phyloP scores from a whole-genome alignment of 805 yeast species.

The Ogataea dorogensis region DNA sequence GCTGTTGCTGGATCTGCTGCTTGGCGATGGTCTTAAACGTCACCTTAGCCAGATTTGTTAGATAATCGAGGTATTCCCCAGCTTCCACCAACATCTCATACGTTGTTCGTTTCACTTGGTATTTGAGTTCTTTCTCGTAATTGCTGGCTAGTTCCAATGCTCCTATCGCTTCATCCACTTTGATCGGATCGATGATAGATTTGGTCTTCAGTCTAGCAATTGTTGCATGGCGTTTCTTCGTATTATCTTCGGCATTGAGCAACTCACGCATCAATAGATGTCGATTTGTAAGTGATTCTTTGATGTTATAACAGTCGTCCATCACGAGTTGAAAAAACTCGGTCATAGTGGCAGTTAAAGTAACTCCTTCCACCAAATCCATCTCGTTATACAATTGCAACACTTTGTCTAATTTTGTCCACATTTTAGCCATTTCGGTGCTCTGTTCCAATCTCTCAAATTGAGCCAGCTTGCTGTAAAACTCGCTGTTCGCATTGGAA shows the following conservation, averaged over 20 bases:
- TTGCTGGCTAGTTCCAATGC: slow-evolving; percentile 75
- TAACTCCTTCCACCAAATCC: slow-evolving; percentile 65
- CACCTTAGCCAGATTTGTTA: slow-evolving; percentile 49
- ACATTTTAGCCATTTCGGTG: slow-evolving; percentile 74
- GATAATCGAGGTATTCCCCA: slow-evolving; percentile 52
- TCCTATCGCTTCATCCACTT: slow-evolving; percentile 86
- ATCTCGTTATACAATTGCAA: slow-evolving; percentile 72
- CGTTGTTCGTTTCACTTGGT: slow-evolving; percentile 77
- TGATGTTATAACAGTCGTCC: slow-evolving; percentile 79
- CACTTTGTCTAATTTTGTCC: slow-evolving; percentile 75
- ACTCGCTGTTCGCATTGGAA: slow-evolving; percentile 45
- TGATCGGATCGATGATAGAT: slow-evolving; percentile 76
- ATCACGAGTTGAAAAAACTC: slow-evolving; percentile 67
- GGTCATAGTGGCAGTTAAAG: slow-evolving; percentile 70
- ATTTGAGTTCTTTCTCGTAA: slow-evolving; percentile 71
- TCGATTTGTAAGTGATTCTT: slow-evolving; percentile 90
- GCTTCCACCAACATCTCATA: slow-evolving; percentile 81
- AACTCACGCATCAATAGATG: slow-evolving; percentile 91
- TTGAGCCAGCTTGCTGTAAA: slow-evolving; percentile 39
- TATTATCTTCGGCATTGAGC: slow-evolving; percentile 69
- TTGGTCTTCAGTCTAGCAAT: slow-evolving; percentile 72
- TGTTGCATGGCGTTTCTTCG: slow-evolving; percentile 65
- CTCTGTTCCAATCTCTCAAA: slow-evolving; percentile 43
- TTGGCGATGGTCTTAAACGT: slow-evolving; percentile 60
- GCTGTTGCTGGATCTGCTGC: slow-evolving; percentile 79